Conservation (phyloP, 306 rosid genomes). For the Lagenaria siceraria region DNA sequence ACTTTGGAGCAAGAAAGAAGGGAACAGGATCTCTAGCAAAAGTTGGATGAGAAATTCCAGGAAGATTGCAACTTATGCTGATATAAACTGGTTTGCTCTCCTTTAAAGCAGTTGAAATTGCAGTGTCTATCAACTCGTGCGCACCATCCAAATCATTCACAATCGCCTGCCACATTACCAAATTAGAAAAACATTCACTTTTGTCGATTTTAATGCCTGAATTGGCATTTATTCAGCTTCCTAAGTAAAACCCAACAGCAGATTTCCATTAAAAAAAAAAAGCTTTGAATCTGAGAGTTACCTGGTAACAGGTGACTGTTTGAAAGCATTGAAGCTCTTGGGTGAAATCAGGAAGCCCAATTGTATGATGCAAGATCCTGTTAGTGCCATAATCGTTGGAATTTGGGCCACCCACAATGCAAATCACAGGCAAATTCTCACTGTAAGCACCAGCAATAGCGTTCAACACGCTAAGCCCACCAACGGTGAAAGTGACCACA, state of each 20-base stretch:
- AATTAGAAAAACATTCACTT: neutral
- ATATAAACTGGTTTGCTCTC: slow-evolving; percentile 86
- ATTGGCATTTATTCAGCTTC: neutral
- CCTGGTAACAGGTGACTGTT: slow-evolving; percentile 65
- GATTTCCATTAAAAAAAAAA: neutral
- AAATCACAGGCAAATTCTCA: slow-evolving; percentile 70
- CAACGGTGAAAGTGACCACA: slow-evolving; percentile 78
- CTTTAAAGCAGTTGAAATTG: slow-evolving; percentile 80
- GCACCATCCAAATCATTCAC: slow-evolving; percentile 73
- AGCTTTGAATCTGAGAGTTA: neutral
- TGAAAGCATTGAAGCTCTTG: slow-evolving; percentile 79
- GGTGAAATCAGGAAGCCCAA: slow-evolving; percentile 61
- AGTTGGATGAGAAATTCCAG: slow-evolving; percentile 61
- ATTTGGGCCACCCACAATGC: slow-evolving; percentile 74
- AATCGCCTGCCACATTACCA: slow-evolving; percentile 41
- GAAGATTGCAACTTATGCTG: slow-evolving; percentile 63
- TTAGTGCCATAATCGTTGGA: slow-evolving; percentile 78
- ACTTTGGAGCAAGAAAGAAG: slow-evolving; percentile 57
- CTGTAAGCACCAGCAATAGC: slow-evolving; percentile 91
- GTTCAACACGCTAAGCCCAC: slow-evolving; percentile 77
- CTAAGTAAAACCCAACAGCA: neutral
- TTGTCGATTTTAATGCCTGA: neutral
- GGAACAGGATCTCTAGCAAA: slow-evolving; percentile 78
- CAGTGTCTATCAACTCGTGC: slow-evolving; percentile 74
- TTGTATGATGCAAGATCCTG: slow-evolving; percentile 74